Conservation (phyloP, 805 yeast species). For the Starmerella kuoi region DNA sequence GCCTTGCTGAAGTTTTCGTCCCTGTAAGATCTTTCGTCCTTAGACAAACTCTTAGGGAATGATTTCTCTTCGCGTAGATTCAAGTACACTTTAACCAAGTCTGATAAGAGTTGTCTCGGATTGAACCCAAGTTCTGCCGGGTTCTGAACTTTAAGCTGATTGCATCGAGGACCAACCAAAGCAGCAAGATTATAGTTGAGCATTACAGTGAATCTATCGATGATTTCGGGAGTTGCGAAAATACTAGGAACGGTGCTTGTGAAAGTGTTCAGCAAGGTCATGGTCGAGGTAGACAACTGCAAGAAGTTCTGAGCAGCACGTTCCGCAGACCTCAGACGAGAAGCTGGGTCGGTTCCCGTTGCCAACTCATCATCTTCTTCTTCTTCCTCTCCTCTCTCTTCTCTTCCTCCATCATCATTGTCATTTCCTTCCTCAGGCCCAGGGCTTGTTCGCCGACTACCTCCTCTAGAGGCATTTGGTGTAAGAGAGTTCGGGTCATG, state of each 20-base stretch:
- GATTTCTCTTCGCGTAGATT: slow-evolving; percentile 53
- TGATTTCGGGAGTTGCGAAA: slow-evolving; percentile 77
- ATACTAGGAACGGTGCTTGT: slow-evolving; percentile 79
- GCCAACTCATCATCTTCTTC: slow-evolving; percentile 46
- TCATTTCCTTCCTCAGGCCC: background rate
- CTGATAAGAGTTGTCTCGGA: slow-evolving; percentile 58
- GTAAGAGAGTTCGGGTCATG: slow-evolving; percentile 35
- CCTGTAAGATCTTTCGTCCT: slow-evolving; percentile 84
- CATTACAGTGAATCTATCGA: slow-evolving; percentile 92
- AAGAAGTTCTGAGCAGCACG: slow-evolving; percentile 68
- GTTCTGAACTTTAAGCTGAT: slow-evolving; percentile 69
- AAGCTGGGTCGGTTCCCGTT: slow-evolving; percentile 29
- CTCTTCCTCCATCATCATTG: background rate
- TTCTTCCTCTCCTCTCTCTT: slow-evolving; percentile 23
- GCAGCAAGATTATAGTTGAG: slow-evolving; percentile 80
- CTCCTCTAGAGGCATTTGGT: background rate
- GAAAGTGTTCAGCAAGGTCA: slow-evolving; percentile 64
- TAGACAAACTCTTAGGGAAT: slow-evolving; percentile 69
- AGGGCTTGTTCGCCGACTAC: background rate
- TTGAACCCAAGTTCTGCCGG: slow-evolving; percentile 77
- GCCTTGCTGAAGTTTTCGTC: slow-evolving; percentile 60
- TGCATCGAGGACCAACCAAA: slow-evolving; percentile 91
- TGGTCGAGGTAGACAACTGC: slow-evolving; percentile 72
- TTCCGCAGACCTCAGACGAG: slow-evolving; percentile 52
- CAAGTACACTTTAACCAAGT: slow-evolving; percentile 61